These are phyloP conservation scores for Pichia sp. DNA, from an alignment of 1,139 yeast species.

Conservation along the genomic window DNA sequence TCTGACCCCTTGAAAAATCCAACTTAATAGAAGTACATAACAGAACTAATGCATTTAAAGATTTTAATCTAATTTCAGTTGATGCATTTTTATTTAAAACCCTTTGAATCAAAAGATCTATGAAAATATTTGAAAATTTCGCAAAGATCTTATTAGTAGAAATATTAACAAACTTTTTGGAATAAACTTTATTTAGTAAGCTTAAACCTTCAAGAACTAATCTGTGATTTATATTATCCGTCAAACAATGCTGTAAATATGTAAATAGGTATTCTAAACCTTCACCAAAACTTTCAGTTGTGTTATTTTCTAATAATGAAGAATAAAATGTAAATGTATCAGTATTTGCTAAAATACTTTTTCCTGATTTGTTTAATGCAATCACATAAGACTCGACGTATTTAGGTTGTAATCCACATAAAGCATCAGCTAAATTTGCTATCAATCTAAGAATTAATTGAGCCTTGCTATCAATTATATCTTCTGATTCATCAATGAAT, in stretches of 20 bases:
- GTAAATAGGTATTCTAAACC: constrained; percentile 30
- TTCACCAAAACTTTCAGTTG: constrained; percentile 27
- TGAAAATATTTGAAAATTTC: constrained; percentile 10
- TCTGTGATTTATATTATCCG: constrained; percentile 40
- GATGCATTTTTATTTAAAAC: constrained; percentile 39
- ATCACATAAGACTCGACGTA: constrained; percentile 20
- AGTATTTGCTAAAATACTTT: constrained; percentile 17
- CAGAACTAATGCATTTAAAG: constrained; percentile 36
- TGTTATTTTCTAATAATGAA: constrained; percentile 26
- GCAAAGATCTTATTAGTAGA: constrained; percentile 3
- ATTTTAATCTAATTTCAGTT: constrained; percentile 44
- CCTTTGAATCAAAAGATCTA: constrained; percentile 29
- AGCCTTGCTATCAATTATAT: constrained; percentile 1
- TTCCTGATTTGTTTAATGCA: constrained; percentile 17
- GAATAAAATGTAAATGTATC: constrained; percentile 32
- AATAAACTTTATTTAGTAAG: constrained; percentile 27
- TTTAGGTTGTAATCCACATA: constrained; percentile 19
- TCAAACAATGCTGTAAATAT: constrained; percentile 39
- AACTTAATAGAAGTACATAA: constrained; percentile 24
- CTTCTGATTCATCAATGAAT: constrained; percentile 1
- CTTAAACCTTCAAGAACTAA: constrained; percentile 46
- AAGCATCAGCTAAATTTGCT: constrained; percentile 19
- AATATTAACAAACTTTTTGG: constrained; percentile 5
- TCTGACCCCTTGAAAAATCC: neutral
- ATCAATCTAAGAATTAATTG: constrained; percentile 3